Percentiles rank a stretch among this genome's conserved stretches.
Evolutionary conservation across 331 rosid species (phyloP).

Genomic region (Malus hybrid): DNA sequence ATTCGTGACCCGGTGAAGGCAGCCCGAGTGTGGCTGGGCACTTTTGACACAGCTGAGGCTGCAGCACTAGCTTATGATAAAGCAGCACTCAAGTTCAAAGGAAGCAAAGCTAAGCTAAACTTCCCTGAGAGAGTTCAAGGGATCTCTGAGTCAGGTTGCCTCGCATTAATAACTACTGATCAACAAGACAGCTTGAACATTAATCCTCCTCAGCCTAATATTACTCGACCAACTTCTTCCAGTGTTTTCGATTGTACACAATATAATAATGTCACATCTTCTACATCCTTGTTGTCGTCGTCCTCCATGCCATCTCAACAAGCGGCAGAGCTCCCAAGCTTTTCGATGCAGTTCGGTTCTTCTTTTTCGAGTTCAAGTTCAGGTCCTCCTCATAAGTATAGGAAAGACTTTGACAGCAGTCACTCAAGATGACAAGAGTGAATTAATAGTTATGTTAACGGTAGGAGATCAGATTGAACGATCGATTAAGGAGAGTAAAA

Average conservation of each 20-base stretch:
- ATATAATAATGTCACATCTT: no score
- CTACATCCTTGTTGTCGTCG: no score
- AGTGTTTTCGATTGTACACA: slow-evolving; percentile 10
- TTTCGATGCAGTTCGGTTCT: no score
- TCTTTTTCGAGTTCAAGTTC: no score
- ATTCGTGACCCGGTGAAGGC: slow-evolving; percentile 84
- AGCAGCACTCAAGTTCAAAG: slow-evolving; percentile 88
- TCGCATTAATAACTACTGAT: neutral
- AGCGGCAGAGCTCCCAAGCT: no score
- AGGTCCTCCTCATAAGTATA: no score
- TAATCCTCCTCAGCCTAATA: neutral
- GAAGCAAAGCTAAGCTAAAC: slow-evolving; percentile 89
- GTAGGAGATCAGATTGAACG: no score
- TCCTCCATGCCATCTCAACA: no score
- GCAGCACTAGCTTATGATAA: slow-evolving; percentile 81
- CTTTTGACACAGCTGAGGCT: slow-evolving; percentile 76
- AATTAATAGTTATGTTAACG: no score
- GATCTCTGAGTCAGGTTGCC: neutral
- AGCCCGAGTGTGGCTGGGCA: slow-evolving; percentile 85
- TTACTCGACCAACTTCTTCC: slow-evolving; percentile 20
- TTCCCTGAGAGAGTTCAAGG: slow-evolving; percentile 79
- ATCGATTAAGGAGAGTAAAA: no score
- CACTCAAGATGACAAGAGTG: no score
- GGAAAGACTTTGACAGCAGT: no score
- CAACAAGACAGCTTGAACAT: neutral